phyloP scores from a whole-genome alignment of 1,284 basidiomycete genomes.

The Pulchroboletus neoregius region DNA sequence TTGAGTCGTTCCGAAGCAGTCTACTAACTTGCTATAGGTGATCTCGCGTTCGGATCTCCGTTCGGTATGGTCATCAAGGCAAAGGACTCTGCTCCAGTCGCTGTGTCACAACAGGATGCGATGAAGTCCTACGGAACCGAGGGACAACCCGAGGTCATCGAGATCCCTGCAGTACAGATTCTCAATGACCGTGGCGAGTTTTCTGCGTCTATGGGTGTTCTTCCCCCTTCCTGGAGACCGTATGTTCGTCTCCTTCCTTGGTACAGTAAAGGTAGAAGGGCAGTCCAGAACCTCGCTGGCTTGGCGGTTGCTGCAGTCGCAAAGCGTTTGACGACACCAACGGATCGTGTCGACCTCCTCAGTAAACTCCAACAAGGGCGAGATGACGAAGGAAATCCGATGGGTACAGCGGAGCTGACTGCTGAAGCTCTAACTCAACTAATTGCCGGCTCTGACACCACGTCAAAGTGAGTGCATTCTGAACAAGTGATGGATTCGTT shows the following conservation, averaged over 20 bases:
- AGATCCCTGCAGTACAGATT: constrained; percentile 81
- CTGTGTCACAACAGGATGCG: constrained; percentile 44
- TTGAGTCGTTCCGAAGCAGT: background rate
- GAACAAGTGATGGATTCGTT: background rate
- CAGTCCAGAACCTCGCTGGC: constrained; percentile 73
- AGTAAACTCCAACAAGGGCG: constrained; percentile 74
- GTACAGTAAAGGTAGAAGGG: constrained; percentile 67
- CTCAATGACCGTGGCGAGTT: constrained; percentile 89
- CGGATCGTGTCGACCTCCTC: constrained; percentile 74
- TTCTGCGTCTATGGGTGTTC: constrained; percentile 78
- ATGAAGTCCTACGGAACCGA: constrained; percentile 56
- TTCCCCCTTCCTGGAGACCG: constrained; percentile 73
- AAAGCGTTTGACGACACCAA: constrained; percentile 60
- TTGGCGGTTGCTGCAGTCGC: constrained; percentile 82
- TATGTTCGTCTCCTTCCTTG: constrained; percentile 66
- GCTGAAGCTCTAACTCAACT: constrained; percentile 85
- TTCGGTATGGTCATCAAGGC: constrained; percentile 86
- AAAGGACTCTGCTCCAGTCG: constrained; percentile 69
- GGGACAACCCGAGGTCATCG: constrained; percentile 42
- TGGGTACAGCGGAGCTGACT: constrained; percentile 79
- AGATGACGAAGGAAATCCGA: constrained; percentile 74
- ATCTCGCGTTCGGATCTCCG: constrained; percentile 80
- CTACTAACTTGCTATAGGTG: constrained; percentile 40
- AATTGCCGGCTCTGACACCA: constrained; percentile 82
- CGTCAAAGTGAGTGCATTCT: constrained; percentile 61